These are phyloP conservation scores for Flaveria sonorensis DNA, from an alignment of 129 eudicot species.

Conservation along the genomic window DNA sequence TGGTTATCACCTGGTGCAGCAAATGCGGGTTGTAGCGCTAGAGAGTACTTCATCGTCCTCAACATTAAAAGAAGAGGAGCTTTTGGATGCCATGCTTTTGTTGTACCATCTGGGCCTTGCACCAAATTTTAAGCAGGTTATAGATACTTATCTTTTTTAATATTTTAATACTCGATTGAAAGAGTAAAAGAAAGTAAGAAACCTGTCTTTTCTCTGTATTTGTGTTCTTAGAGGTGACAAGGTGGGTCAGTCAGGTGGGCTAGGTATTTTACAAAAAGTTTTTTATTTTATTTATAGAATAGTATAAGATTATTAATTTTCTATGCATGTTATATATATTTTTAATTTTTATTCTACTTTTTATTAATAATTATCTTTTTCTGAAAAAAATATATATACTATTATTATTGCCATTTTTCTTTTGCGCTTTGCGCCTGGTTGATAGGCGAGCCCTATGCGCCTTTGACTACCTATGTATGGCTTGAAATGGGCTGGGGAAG, in stretches of 20 bases:
- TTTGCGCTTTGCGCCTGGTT: no score
- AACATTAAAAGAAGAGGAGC: constrained; percentile 90
- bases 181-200: constrained; percentile 3
- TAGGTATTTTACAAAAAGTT: neutral
- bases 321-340: no score
- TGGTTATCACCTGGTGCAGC: constrained; percentile 69
- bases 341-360: no score
- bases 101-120: constrained; percentile 92
- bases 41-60: constrained; percentile 70
- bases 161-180: constrained; percentile 5
- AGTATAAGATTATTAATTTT: no score
- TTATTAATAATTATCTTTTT: no score
- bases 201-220: constrained; percentile 8
- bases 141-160: neutral
- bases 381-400: no score
- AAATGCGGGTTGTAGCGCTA: constrained; percentile 62
- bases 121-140: constrained; percentile 91
- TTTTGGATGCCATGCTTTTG: constrained; percentile 90
- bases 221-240: neutral
- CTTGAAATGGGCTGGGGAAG: neutral
- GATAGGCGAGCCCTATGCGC: no score
- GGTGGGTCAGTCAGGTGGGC: neutral
- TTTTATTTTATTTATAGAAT: no score
- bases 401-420: no score
- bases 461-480: neutral